phyloP scores from a whole-genome alignment of 179 eudicot species.

The Vitellaria paradoxa region DNA sequence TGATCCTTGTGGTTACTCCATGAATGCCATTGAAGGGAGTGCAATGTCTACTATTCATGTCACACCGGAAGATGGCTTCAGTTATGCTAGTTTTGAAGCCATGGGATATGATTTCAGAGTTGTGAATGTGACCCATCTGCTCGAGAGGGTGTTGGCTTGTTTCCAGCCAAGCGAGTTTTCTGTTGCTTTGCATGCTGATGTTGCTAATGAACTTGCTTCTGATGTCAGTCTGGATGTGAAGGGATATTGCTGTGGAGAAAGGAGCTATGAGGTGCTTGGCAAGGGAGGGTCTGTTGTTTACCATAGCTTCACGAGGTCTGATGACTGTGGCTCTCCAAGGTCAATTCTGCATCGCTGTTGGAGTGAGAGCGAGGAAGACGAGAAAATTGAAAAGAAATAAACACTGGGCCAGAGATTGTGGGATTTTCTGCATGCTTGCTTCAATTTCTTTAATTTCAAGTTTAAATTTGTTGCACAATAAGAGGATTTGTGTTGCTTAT shows the following conservation, averaged over 20 bases:
- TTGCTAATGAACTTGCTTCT: constrained; percentile 27
- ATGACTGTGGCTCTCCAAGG: constrained; percentile 27
- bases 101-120: constrained; percentile 43
- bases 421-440: neutral
- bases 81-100: constrained; percentile 78
- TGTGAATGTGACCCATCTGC: constrained; percentile 25
- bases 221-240: constrained; percentile 23
- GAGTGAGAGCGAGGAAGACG: constrained; percentile 27
- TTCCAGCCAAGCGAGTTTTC: constrained; percentile 57
- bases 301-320: constrained; percentile 42
- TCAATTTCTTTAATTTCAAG: too few relatives aligned
- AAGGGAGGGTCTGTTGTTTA: constrained; percentile 40
- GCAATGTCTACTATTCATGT: constrained; percentile 70
- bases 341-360: constrained; percentile 31
- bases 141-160: constrained; percentile 53
- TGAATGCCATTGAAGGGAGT: constrained; percentile 66
- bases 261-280: constrained; percentile 34
- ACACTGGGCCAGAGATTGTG: constrained; percentile 14
- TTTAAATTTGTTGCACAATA: neutral
- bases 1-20: constrained; percentile 78
- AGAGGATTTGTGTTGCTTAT: neutral
- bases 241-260: constrained; percentile 58
- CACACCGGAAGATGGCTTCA: constrained; percentile 78
- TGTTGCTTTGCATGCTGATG: constrained; percentile 48
- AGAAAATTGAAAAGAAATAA: constrained; percentile 17